Evolutionary conservation across 129 eudicot species (phyloP), one percentile per base, ranked within the genome.

Genomic region (Chrysanthemum makinoi): DNA sequence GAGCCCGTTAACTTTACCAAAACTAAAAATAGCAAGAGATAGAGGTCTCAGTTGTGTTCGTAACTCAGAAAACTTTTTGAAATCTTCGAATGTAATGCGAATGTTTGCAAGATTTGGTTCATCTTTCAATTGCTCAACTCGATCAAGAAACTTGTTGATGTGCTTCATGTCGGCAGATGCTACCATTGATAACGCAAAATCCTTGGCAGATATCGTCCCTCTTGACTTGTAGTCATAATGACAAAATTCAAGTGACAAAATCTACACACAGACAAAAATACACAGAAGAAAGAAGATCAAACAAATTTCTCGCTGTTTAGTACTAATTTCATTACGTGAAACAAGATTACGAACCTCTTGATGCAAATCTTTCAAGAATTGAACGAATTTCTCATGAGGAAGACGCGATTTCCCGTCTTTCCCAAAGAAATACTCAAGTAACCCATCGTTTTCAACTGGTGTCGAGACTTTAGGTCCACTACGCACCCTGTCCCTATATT

Each of bases 181-280:
- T 35, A 94, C 95, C 96, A 94, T 87, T 17, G 96, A 94, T 51
- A 94, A 57, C 15, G 95, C 95, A 79, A 94, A 94, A 71, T 94
- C 98, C 72, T 72, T 83, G 0, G 98, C 95, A 13, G 98, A 89
- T 80, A 94, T 94, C 15, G 88, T 86, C 55, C 95, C 96, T 72
- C 76, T 79, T 62, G 86, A 80, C 49, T 84, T 85, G 83, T 60
- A 83, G 86, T 94, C 98, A 51, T 94, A 94, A 66, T 94, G 96
- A 18, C 84, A 82, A 70, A 94, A 94, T 73, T 94, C 98, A 76
- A 94, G 73, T 14, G 83, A 75, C 82, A 87, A 70, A 59, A 89
- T 89, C 98, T 93, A 84, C 49, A 47, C 10, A 43, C 60, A 16
- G 11, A 68, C 16, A 13, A 51, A 52, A 6, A 39, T 39, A 39